phyloP scores from a whole-genome alignment of 306 rosid species.

The Datisca glomerata region DNA sequence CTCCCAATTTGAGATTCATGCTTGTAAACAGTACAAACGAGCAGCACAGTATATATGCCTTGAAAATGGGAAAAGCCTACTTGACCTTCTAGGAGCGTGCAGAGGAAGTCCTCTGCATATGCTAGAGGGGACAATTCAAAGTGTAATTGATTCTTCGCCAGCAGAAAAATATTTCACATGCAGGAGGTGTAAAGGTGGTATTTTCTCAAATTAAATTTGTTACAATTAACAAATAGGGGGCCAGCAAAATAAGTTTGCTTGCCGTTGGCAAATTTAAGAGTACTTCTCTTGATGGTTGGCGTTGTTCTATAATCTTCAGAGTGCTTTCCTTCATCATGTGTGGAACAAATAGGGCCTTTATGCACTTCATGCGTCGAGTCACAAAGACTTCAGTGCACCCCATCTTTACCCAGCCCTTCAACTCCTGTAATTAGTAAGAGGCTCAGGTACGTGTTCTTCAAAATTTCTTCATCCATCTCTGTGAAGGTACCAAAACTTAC shows the following conservation, averaged over 20 bases:
- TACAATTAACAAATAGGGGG: not conserved
- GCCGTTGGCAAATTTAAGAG: not conserved
- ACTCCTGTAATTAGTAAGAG: slow-evolving; percentile 25
- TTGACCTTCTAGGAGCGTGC: slow-evolving; percentile 78
- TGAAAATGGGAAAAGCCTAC: slow-evolving; percentile 88
- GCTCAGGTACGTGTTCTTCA: slow-evolving; percentile 39
- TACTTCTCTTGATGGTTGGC: slow-evolving; percentile 10
- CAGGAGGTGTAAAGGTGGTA: slow-evolving; percentile 70
- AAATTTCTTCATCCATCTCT: no score
- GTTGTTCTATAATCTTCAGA: slow-evolving; percentile 27
- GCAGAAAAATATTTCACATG: slow-evolving; percentile 69
- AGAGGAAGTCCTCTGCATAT: slow-evolving; percentile 56
- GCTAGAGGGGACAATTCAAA: slow-evolving; percentile 76
- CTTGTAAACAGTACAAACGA: slow-evolving; percentile 78
- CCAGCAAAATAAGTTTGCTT: not conserved
- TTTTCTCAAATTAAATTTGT: slow-evolving; percentile 8
- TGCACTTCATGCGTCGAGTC: slow-evolving; percentile 68
- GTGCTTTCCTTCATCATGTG: slow-evolving; percentile 62
- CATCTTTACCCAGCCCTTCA: slow-evolving; percentile 13
- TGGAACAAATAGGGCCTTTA: slow-evolving; percentile 48
- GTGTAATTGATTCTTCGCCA: slow-evolving; percentile 45
- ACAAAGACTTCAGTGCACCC: slow-evolving; percentile 29
- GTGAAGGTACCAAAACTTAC: no score
- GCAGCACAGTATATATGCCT: slow-evolving; percentile 94
- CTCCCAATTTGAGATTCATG: slow-evolving; percentile 97